phyloP scores from a whole-genome alignment of 2,329 filamentous ascomycete genomes.

The Pseudocercospora fuligena region DNA sequence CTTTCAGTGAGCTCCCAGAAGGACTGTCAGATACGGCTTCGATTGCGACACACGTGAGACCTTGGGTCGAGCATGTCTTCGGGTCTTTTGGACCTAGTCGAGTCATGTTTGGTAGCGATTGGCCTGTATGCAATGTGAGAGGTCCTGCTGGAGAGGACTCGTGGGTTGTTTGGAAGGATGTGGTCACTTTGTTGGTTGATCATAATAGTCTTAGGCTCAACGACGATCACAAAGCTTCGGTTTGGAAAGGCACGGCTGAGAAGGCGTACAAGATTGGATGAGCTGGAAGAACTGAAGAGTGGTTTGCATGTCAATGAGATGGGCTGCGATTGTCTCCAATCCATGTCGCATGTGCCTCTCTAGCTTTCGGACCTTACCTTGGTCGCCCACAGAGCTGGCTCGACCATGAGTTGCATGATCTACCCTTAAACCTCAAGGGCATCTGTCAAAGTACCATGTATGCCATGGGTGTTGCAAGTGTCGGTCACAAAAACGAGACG shows the following conservation, averaged over 20 bases:
- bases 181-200: conserved; percentile 70
- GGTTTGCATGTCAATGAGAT: neutral
- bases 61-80: conserved; percentile 75
- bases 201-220: conserved; percentile 50
- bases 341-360: neutral
- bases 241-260: conserved; percentile 75
- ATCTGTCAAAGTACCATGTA: neutral
- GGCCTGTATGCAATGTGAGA: conserved; percentile 84
- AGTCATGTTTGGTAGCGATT: conserved; percentile 91
- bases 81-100: conserved; percentile 71
- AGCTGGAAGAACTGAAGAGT: neutral
- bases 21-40: conserved; percentile 49
- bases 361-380: neutral
- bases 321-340: too few species aligned
- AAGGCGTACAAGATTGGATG: conserved; percentile 64
- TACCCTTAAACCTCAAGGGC: neutral
- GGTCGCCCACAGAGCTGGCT: neutral
- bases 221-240: conserved; percentile 64
- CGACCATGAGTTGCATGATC: too few species aligned
- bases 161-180: conserved; percentile 75
- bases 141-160: conserved; percentile 61
- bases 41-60: conserved; percentile 67
- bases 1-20: conserved; percentile 76
- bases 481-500: neutral
- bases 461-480: neutral